Percentiles rank a stretch among this genome's conserved stretches.
Conservation (phyloP, 352 stramenopile genomes). For the Globisporangium viniferum region DNA sequence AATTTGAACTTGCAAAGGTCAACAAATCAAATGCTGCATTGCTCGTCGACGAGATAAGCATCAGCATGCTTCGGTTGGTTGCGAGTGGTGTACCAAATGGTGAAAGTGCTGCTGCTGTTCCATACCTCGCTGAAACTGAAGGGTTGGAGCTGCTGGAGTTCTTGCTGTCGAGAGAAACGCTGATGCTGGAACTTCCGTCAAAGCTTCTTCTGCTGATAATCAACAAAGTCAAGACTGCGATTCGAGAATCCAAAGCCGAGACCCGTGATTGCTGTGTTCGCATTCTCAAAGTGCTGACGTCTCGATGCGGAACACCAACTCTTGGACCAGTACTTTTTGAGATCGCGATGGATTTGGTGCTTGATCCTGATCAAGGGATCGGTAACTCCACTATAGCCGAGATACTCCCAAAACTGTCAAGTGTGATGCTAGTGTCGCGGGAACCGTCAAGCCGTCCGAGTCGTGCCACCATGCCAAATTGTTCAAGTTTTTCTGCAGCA, state of each 20-base stretch:
- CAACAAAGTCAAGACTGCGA: slow-evolving; percentile 11
- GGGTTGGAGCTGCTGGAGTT: slow-evolving; percentile 9
- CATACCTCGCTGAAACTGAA: background rate
- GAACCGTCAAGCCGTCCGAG: slow-evolving; percentile 6
- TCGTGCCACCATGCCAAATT: background rate
- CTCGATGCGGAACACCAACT: slow-evolving; percentile 1
- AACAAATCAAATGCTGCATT: background rate
- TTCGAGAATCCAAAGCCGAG: background rate
- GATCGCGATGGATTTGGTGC: slow-evolving; percentile 13
- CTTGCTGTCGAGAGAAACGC: slow-evolving; percentile 8
- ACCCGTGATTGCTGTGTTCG: slow-evolving; percentile 9
- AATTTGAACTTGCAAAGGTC: background rate
- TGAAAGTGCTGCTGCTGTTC: background rate
- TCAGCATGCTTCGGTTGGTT: slow-evolving; percentile 10
- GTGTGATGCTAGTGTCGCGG: slow-evolving; percentile 10
- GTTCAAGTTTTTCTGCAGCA: slow-evolving; percentile 23
- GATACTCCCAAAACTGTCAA: slow-evolving; percentile 4
- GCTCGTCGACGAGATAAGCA: slow-evolving; percentile 11
- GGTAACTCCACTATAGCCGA: background rate
- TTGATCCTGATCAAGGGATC: slow-evolving; percentile 12
- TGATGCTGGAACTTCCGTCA: background rate
- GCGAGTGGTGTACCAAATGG: background rate
- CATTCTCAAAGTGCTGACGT: slow-evolving; percentile 13
- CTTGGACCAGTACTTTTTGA: slow-evolving; percentile 14
- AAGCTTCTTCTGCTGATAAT: background rate